These are phyloP conservation scores for Melaleuca alternifolia DNA, from an alignment of 345 rosid species.

Conservation along the genomic window DNA sequence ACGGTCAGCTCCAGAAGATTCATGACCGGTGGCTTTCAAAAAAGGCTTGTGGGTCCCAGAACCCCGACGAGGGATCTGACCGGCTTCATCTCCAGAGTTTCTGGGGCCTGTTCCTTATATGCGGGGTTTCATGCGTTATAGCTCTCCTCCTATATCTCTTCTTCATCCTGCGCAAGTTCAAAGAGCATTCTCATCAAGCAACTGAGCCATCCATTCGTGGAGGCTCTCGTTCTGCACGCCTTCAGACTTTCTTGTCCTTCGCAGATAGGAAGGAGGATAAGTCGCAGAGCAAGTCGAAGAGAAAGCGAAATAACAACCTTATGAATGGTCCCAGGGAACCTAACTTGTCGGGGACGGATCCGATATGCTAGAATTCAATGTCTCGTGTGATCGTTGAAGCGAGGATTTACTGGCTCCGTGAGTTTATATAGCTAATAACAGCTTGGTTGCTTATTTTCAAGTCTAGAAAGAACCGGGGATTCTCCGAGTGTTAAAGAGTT, in stretches of 20 bases:
- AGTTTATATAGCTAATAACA: background rate
- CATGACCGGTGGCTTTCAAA: slow-evolving; percentile 58
- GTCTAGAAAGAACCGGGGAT: background rate
- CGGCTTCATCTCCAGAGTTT: slow-evolving; percentile 69
- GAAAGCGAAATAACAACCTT: slow-evolving; percentile 32
- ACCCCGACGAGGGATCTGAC: slow-evolving; percentile 31
- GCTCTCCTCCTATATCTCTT: slow-evolving; percentile 57
- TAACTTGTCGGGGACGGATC: background rate
- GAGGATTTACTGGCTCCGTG: background rate
- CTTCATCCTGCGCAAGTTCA: slow-evolving; percentile 39
- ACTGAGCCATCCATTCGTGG: slow-evolving; percentile 13
- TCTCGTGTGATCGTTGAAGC: background rate
- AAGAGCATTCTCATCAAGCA: slow-evolving; percentile 15
- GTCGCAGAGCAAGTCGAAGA: slow-evolving; percentile 33
- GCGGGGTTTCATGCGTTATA: slow-evolving; percentile 50
- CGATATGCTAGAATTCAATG: background rate
- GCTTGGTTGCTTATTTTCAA: background rate
- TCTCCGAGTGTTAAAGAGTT: background rate
- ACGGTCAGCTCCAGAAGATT: slow-evolving; percentile 70
- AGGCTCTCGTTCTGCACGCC: slow-evolving; percentile 29
- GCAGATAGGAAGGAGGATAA: slow-evolving; percentile 51
- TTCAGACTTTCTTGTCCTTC: slow-evolving; percentile 57
- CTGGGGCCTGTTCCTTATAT: slow-evolving; percentile 72
- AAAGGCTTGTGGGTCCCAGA: slow-evolving; percentile 30
- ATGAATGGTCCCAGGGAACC: background rate